Base-by-base conservation (phyloP, 768 basidiomycete species). In the Boletus reticulatus region DNA sequence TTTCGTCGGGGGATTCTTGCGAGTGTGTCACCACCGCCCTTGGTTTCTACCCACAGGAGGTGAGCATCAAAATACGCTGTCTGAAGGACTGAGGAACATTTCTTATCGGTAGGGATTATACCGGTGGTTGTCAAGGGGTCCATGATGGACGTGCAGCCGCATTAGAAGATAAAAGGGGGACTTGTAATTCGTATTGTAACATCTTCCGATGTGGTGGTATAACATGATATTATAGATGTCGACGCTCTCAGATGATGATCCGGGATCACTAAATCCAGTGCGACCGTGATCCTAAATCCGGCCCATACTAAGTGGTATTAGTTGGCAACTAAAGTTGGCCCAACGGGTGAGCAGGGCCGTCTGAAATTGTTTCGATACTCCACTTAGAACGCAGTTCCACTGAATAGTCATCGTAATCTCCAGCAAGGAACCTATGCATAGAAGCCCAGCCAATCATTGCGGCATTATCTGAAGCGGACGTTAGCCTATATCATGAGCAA, bases 381-480 rank as follows among this genome's bases (percentile, higher is more conserved):
- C 95, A 98, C 67, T 86, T 88, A 16, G 89, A 74, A 32, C 78
- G 74, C 8, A 87, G 72, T 20, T 80, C 79, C 14, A 89, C 76
- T 22, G 78, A 75, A 59, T 87, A 92, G 9, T 80, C 75, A 62
- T 88, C 88, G 43, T 78, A 72, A 54, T 87, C 84, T 4, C 75
- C 75, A 1, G 73, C 74, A 24, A 88, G 76, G 58, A 97, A 89
- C 13, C 94, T 83, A 62, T 87, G 74, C 80, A 95, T 88, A 0
- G 91, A 87, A 4, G 94, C 89, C 90, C 89, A 96, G 3, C 83
- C 96, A 61, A 98, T 91, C 96, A 98, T 98, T 10, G 84, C 95
- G 1, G 96, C 96, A 69, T 98, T 98, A 64, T 98, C 96, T 95
- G 60, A 20, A 22, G 36, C 16, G 29, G 37, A 20, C 44, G 13